Conservation (phyloP, 441 rosid species). For the Populus hybrid region DNA sequence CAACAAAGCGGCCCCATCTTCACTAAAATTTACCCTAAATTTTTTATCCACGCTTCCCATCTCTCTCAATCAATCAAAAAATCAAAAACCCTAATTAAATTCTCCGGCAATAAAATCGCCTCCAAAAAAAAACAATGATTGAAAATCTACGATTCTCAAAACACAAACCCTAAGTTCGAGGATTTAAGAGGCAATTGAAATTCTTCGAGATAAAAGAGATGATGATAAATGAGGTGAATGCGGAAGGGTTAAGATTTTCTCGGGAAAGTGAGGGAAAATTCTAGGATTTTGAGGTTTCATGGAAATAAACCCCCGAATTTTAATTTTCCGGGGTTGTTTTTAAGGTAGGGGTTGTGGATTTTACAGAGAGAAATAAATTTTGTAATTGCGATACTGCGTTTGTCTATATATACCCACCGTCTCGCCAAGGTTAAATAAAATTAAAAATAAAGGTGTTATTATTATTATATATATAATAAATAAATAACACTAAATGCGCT, state of each 20-base stretch:
- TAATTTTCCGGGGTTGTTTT: background rate
- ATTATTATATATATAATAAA: too few species aligned
- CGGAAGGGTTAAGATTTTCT: background rate
- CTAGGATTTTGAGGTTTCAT: background rate
- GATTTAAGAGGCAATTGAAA: background rate
- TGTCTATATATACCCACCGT: background rate
- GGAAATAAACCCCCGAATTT: slow-evolving; percentile 15
- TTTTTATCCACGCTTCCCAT: slow-evolving; percentile 59
- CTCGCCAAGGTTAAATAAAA: background rate
- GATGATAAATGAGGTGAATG: background rate
- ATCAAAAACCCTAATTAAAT: slow-evolving; percentile 15
- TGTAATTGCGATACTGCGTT: background rate
- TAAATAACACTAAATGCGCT: too few species aligned
- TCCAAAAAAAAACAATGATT: background rate
- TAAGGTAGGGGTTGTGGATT: background rate
- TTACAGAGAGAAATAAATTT: background rate
- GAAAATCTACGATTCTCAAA: background rate
- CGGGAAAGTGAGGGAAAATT: background rate
- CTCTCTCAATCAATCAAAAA: background rate
- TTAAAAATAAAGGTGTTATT: background rate
- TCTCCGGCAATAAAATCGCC: background rate
- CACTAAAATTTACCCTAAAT: slow-evolving; percentile 63
- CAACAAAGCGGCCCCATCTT: slow-evolving; percentile 65
- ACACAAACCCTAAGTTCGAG: slow-evolving; percentile 17
- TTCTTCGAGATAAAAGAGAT: background rate